phyloP scores from a whole-genome alignment of 768 basidiomycete species.

The Calvatia gigantea region DNA sequence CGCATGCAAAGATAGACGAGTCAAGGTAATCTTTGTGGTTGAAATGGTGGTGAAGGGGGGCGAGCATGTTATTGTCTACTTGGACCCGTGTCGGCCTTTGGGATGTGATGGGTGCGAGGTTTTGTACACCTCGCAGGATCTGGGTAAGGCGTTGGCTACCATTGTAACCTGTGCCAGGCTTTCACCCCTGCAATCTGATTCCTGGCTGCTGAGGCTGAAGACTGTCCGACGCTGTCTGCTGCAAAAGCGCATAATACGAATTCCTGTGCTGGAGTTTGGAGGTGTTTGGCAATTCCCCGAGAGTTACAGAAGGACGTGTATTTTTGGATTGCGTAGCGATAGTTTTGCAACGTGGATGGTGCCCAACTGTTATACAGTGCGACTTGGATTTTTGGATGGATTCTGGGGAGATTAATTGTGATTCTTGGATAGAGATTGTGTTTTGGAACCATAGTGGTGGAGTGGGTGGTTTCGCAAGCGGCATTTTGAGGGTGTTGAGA shows the following conservation, averaged over 20 bases:
- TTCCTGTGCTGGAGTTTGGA: constrained; percentile 26
- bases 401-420: no score
- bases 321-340: constrained; percentile 28
- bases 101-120: background rate
- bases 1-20: constrained; percentile 28
- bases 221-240: constrained; percentile 13
- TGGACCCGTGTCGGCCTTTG: background rate
- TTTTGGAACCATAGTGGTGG: no score
- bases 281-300: constrained; percentile 17
- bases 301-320: constrained; percentile 32
- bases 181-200: constrained; percentile 27
- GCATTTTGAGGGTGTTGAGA: no score
- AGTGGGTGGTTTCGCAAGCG: no score
- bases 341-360: constrained; percentile 12
- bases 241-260: constrained; percentile 25
- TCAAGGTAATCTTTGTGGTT: constrained; percentile 22
- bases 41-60: constrained; percentile 10
- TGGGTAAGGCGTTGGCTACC: constrained; percentile 23
- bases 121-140: constrained; percentile 9
- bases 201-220: constrained; percentile 19
- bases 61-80: background rate
- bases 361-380: background rate
- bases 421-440: no score
- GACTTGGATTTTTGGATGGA: background rate
- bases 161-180: constrained; percentile 33